phyloP scores from a whole-genome alignment of 192 early-diverging fungal genomes.

The Coemansia sp. region DNA sequence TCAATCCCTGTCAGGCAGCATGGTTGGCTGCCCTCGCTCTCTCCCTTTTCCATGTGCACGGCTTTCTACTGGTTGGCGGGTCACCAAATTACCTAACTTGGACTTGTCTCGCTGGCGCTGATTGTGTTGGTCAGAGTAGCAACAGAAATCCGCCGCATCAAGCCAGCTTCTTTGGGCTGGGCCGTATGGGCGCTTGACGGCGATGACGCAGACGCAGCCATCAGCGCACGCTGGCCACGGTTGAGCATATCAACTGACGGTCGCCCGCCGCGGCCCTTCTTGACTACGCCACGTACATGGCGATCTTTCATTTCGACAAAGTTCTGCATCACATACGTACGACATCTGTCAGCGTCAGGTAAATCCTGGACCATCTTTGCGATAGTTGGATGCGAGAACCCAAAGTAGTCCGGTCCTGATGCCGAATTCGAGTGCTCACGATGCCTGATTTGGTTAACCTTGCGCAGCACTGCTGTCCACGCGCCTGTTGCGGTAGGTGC shows the following conservation, averaged over 20 bases:
- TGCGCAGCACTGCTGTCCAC: constrained; percentile 80
- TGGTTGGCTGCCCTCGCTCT: no score
- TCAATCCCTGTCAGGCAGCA: neutral
- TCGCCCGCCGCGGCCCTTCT: constrained; percentile 43
- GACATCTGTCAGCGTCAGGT: constrained; percentile 67
- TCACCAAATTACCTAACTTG: neutral
- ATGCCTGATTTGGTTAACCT: constrained; percentile 73
- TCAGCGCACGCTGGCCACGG: constrained; percentile 41
- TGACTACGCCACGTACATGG: constrained; percentile 56
- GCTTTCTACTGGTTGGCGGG: constrained; percentile 11
- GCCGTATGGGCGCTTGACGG: neutral
- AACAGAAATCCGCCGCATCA: constrained; percentile 15
- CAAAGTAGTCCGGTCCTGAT: constrained; percentile 88
- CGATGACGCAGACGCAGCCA: constrained; percentile 12
- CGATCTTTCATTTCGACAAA: constrained; percentile 65
- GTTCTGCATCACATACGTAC: constrained; percentile 67
- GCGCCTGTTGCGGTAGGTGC: constrained; percentile 83
- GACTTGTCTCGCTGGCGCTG: neutral
- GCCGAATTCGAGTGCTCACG: constrained; percentile 78
- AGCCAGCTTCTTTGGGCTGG: neutral
- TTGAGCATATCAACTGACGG: constrained; percentile 37
- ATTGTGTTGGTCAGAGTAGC: constrained; percentile 16
- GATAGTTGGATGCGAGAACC: constrained; percentile 83
- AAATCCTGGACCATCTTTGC: constrained; percentile 85
- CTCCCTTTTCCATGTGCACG: constrained; percentile 11